Conservation (phyloP, 805 yeast genomes). For the Candida stauntonica region DNA sequence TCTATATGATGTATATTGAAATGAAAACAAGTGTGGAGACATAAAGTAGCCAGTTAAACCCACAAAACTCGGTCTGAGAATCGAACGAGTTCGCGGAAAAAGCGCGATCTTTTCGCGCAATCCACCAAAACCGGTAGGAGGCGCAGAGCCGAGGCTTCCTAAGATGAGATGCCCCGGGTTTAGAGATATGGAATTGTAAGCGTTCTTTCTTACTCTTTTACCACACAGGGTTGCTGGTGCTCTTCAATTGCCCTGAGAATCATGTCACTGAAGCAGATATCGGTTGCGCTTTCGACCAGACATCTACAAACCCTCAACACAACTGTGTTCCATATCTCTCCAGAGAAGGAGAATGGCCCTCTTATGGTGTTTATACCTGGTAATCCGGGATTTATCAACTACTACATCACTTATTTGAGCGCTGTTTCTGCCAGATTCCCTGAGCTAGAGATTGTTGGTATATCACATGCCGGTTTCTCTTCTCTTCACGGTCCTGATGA, state of each 20-base stretch:
- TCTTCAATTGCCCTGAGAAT: too few relatives aligned
- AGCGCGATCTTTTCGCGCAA: neutral
- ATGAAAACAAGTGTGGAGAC: neutral
- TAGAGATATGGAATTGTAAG: too few relatives aligned
- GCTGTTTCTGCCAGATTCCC: conserved; percentile 39
- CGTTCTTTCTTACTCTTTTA: too few relatives aligned
- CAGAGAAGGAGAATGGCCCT: conserved; percentile 19
- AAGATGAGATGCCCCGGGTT: neutral
- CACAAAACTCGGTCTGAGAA: too few relatives aligned
- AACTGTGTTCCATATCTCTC: conserved; percentile 7
- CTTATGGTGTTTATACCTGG: conserved; percentile 66
- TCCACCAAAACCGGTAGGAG: neutral
- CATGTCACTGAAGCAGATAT: conserved; percentile 8
- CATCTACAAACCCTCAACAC: conserved; percentile 5
- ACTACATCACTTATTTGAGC: conserved; percentile 51
- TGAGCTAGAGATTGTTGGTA: conserved; percentile 47
- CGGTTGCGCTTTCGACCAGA: neutral
- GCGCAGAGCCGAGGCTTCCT: neutral
- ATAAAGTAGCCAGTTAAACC: too few relatives aligned
- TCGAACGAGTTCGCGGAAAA: too few relatives aligned
- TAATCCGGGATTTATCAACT: conserved; percentile 70
- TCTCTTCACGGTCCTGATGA: conserved; percentile 17
- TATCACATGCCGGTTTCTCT: conserved; percentile 62
- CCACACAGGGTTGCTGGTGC: too few relatives aligned
- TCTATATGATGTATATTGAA: neutral